A percentile compares a stretch with the other conserved stretches of the same genome.
phyloP scores from a whole-genome alignment of 805 yeast species.

The Starmera quercuum region DNA sequence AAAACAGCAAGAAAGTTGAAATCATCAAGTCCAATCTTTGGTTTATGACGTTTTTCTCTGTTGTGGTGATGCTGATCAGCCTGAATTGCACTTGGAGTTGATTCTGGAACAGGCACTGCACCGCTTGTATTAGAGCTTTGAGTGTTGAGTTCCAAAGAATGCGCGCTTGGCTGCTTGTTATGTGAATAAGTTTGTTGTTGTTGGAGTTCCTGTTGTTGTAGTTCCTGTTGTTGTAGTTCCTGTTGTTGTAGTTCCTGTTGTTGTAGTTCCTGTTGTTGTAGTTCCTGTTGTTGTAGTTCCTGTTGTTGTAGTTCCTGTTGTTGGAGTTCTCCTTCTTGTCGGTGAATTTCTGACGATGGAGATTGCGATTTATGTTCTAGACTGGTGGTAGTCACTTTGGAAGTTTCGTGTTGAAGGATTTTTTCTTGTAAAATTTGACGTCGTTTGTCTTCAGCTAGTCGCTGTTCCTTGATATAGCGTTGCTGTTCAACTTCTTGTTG shows the following conservation, averaged over 20 bases:
- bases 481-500: slow-evolving; percentile 8
- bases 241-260: slow-evolving; percentile 11
- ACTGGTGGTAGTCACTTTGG: slow-evolving; percentile 4
- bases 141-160: too few relatives aligned
- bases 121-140: too few relatives aligned
- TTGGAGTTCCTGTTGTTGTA: slow-evolving; percentile 14
- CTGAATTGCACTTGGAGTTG: slow-evolving; percentile 1
- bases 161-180: slow-evolving; percentile 3
- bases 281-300: neutral
- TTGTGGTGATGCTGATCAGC: slow-evolving; percentile 11
- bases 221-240: slow-evolving; percentile 13
- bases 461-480: slow-evolving; percentile 1
- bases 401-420: neutral
- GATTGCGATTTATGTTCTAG: slow-evolving; percentile 1
- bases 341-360: neutral
- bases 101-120: slow-evolving; percentile 1
- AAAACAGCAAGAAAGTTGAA: slow-evolving; percentile 89
- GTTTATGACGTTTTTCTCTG: slow-evolving; percentile 34
- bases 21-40: slow-evolving; percentile 87
- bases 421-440: slow-evolving; percentile 6
- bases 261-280: neutral
- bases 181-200: slow-evolving; percentile 11
- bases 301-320: neutral
- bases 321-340: neutral
- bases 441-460: slow-evolving; percentile 9